Percentiles rank a stretch among this genome's conserved stretches.
Conservation (phyloP, 2,329 filamentous ascomycete genomes). For the Beauveria sp. region DNA sequence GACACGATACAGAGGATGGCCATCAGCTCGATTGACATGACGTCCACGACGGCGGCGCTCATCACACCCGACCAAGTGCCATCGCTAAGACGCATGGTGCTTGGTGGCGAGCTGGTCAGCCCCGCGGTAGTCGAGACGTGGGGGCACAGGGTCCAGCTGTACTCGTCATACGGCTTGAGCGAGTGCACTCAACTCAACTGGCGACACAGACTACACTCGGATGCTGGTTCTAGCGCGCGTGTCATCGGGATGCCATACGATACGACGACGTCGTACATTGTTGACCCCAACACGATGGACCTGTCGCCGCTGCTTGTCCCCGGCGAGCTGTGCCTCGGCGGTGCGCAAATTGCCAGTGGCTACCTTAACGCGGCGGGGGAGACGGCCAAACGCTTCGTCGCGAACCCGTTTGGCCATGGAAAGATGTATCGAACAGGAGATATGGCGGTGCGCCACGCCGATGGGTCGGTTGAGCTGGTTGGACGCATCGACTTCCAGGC, state of each 20-base stretch:
- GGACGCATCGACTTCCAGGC: slow-evolving; percentile 19
- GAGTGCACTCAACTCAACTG: not conserved
- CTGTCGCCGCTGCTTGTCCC: not conserved
- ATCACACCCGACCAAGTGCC: slow-evolving; percentile 8
- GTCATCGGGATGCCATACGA: not conserved
- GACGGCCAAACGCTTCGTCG: not conserved
- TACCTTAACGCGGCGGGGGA: not conserved
- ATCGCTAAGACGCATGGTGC: slow-evolving; percentile 7
- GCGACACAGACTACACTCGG: not conserved
- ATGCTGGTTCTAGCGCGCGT: not conserved
- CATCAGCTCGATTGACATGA: slow-evolving; percentile 16
- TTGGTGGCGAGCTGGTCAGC: not conserved
- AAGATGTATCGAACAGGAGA: slow-evolving; percentile 18
- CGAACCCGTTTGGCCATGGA: not conserved
- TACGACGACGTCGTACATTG: not conserved
- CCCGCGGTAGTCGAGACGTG: not conserved
- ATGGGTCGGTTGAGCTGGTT: slow-evolving; percentile 15
- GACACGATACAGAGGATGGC: slow-evolving; percentile 12
- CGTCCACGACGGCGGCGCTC: slow-evolving; percentile 14
- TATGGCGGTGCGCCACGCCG: slow-evolving; percentile 12
- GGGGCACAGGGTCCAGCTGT: not conserved
- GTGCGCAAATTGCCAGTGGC: not conserved
- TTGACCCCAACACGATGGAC: not conserved
- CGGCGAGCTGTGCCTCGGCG: not conserved
- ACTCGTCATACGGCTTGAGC: not conserved